Conservation (phyloP, 305 asterid species). For the Fraxinus nigra region DNA sequence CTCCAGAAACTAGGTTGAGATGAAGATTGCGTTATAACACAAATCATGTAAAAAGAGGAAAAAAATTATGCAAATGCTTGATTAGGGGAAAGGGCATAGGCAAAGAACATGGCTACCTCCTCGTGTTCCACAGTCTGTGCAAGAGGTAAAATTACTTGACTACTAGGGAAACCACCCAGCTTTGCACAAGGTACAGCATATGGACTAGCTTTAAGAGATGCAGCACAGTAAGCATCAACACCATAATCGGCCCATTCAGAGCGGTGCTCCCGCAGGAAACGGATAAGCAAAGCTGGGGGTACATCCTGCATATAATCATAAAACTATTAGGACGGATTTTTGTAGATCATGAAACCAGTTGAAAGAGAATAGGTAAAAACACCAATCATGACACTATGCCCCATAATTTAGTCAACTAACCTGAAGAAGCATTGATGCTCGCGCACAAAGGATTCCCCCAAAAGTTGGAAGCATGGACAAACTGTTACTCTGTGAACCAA, state of each 20-base stretch:
- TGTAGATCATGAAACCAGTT: not conserved
- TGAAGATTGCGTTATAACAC: not conserved
- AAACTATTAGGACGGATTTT: not conserved
- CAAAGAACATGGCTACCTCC: constrained; percentile 55
- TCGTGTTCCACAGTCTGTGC: constrained; percentile 89
- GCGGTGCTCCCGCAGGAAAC: constrained; percentile 92
- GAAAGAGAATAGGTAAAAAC: not conserved
- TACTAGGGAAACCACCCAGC: constrained; percentile 76
- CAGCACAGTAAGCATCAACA: constrained; percentile 85
- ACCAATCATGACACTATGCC: not conserved
- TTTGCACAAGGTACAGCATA: constrained; percentile 78
- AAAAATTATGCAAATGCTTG: not conserved
- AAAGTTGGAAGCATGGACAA: constrained; percentile 72
- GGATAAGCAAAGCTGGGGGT: constrained; percentile 89
- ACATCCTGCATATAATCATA: constrained; percentile 55
- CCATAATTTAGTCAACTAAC: constrained; percentile 26
- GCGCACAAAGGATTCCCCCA: constrained; percentile 90
- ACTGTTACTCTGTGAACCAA: constrained; percentile 61
- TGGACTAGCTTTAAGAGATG: constrained; percentile 79
- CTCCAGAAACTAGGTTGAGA: constrained; percentile 61
- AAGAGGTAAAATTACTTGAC: constrained; percentile 87
- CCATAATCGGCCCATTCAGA: constrained; percentile 97
- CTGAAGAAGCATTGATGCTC: constrained; percentile 99
- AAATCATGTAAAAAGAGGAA: not conserved
- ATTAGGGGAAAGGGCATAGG: not conserved